Conservation (phyloP, 495 filamentous ascomycete genomes). For the Talaromyces wortmannii region DNA sequence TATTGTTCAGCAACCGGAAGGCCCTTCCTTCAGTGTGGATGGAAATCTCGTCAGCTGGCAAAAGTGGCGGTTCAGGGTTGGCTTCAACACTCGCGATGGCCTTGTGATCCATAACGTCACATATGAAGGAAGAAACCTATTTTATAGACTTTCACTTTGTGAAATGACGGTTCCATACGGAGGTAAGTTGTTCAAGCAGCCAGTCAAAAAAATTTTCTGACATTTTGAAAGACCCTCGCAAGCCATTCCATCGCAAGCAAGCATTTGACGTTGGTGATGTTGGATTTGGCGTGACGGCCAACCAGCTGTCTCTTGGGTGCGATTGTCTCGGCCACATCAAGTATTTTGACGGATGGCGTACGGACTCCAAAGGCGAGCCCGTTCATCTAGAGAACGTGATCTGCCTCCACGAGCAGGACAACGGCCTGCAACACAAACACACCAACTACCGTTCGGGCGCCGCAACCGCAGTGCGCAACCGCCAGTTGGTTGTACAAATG, state of each 20-base stretch:
- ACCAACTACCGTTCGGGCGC: slow-evolving; percentile 59
- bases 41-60: slow-evolving; percentile 50
- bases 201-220: not conserved
- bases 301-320: slow-evolving; percentile 59
- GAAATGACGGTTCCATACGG: slow-evolving; percentile 68
- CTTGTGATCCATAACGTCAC: slow-evolving; percentile 55
- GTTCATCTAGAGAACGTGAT: slow-evolving; percentile 48
- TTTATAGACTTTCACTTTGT: slow-evolving; percentile 65
- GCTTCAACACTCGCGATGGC: slow-evolving; percentile 57
- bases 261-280: slow-evolving; percentile 67
- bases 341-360: slow-evolving; percentile 53
- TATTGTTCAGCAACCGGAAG: slow-evolving; percentile 70
- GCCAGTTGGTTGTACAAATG: slow-evolving; percentile 59
- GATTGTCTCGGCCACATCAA: slow-evolving; percentile 61
- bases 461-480: slow-evolving; percentile 47
- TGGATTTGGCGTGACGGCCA: slow-evolving; percentile 59
- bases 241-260: slow-evolving; percentile 57
- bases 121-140: slow-evolving; percentile 59
- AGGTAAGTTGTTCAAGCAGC: not conserved
- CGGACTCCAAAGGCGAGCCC: slow-evolving; percentile 43
- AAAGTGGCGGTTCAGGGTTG: slow-evolving; percentile 60
- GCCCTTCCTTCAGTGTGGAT: slow-evolving; percentile 54
- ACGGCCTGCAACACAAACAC: slow-evolving; percentile 63
- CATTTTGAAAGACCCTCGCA: slow-evolving; percentile 43
- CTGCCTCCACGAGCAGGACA: slow-evolving; percentile 62